These are phyloP conservation scores for Hemileccinum rubropunctum DNA, from an alignment of 768 basidiomycete genomes.

Conservation along the genomic window DNA sequence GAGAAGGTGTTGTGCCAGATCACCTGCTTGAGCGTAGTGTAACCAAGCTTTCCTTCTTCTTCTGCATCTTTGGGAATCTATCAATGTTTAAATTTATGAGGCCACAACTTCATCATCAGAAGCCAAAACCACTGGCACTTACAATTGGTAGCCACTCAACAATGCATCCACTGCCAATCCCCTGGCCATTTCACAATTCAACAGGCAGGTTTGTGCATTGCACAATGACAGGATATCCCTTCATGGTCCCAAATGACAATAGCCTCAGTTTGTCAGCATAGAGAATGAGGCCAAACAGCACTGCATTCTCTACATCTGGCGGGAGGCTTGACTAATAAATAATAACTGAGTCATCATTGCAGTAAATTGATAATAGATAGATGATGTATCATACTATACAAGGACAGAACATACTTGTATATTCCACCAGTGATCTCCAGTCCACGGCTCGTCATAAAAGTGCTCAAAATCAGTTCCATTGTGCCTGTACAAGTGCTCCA, in stretches of 20 bases:
- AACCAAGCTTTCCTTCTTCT: slow-evolving; percentile 30
- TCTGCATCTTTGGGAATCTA: slow-evolving; percentile 33
- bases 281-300: slow-evolving; percentile 6
- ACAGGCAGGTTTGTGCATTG: slow-evolving; percentile 15
- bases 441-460: too few relatives aligned
- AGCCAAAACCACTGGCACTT: too few relatives aligned
- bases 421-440: too few relatives aligned
- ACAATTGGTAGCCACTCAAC: slow-evolving; percentile 20
- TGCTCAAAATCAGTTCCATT: too few relatives aligned
- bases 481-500: too few relatives aligned
- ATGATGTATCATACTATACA: too few relatives aligned
- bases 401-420: too few relatives aligned
- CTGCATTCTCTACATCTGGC: neutral
- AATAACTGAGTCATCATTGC: too few relatives aligned
- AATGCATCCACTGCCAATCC: slow-evolving; percentile 13
- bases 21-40: slow-evolving; percentile 31
- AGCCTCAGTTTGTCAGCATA: slow-evolving; percentile 20
- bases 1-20: slow-evolving; percentile 40
- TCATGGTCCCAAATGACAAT: slow-evolving; percentile 16
- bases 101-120: too few relatives aligned
- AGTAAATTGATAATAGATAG: too few relatives aligned
- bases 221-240: slow-evolving; percentile 21
- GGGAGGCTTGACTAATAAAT: neutral
- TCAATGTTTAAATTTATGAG: too few relatives aligned
- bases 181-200: slow-evolving; percentile 14